phyloP scores from a whole-genome alignment of 257 asterid species.

The Ocimum tenuiflorum region DNA sequence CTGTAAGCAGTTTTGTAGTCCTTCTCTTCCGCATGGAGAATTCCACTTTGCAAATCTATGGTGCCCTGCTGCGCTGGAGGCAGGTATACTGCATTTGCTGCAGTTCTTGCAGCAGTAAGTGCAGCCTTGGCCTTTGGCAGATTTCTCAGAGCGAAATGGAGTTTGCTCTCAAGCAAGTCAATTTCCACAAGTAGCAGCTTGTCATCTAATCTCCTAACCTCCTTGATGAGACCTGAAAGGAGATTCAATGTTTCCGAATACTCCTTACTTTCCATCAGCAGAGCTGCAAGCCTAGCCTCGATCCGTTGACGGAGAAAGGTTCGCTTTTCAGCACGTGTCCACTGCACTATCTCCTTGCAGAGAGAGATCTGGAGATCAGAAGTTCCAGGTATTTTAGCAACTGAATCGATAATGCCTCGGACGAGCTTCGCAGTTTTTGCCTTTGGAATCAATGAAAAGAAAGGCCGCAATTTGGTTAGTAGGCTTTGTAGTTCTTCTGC shows the following conservation, averaged over 20 bases:
- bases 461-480: slow-evolving; percentile 41
- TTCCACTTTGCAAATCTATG: slow-evolving; percentile 55
- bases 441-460: slow-evolving; percentile 55
- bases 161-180: slow-evolving; percentile 61
- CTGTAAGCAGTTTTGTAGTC: slow-evolving; percentile 63
- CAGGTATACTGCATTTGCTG: slow-evolving; percentile 58
- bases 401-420: slow-evolving; percentile 45
- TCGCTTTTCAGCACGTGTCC: slow-evolving; percentile 56
- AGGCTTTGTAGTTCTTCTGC: slow-evolving; percentile 48
- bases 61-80: slow-evolving; percentile 69
- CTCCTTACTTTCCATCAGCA: slow-evolving; percentile 51
- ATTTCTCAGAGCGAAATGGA: slow-evolving; percentile 53
- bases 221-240: slow-evolving; percentile 54
- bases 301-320: slow-evolving; percentile 61
- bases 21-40: slow-evolving; percentile 57
- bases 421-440: slow-evolving; percentile 69
- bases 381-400: slow-evolving; percentile 53
- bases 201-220: slow-evolving; percentile 55
- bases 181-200: slow-evolving; percentile 57
- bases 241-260: slow-evolving; percentile 50
- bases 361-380: slow-evolving; percentile 55
- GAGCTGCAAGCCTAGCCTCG: slow-evolving; percentile 58
- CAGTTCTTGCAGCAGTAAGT: slow-evolving; percentile 64
- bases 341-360: slow-evolving; percentile 56
- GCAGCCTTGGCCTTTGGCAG: slow-evolving; percentile 64